Conservation (phyloP, 2,329 filamentous ascomycete genomes). For the Teratosphaeriaceae sp. region DNA sequence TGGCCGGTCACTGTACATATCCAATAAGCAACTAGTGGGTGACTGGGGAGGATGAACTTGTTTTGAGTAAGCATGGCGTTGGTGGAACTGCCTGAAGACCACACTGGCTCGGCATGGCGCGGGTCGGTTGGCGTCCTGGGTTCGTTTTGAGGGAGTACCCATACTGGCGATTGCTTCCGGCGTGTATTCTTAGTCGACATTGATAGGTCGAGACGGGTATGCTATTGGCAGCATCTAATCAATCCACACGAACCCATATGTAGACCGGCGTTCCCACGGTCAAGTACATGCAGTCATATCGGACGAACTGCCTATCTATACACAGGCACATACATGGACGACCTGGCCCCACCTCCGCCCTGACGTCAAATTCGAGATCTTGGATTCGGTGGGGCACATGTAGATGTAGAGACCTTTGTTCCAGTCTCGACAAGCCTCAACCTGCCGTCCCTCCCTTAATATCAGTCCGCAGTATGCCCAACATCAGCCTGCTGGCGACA, state of each 20-base stretch:
- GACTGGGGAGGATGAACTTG: not conserved
- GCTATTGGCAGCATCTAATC: no score
- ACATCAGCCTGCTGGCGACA: slow-evolving; percentile 43
- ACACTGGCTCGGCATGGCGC: not conserved
- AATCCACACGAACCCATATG: no score
- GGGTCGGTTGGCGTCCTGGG: no score
- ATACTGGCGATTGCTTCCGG: not conserved
- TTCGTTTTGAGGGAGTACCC: not conserved
- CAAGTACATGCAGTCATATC: no score
- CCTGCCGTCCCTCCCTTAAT: no score
- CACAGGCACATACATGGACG: no score
- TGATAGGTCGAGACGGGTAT: not conserved
- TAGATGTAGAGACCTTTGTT: no score
- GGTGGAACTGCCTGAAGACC: not conserved
- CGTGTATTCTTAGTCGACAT: not conserved
- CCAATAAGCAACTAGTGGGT: not conserved
- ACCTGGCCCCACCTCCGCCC: not conserved
- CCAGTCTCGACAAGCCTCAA: no score
- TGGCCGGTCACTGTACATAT: not conserved
- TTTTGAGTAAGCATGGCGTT: no score
- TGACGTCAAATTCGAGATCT: slow-evolving; percentile 11
- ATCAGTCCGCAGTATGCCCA: not conserved
- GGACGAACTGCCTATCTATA: no score
- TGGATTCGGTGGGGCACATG: no score
- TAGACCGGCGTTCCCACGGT: no score